Percentiles rank a stretch among this genome's conserved stretches.
Conservation (phyloP, 192 early-diverging fungal genomes). For the Coemansia sp. region DNA sequence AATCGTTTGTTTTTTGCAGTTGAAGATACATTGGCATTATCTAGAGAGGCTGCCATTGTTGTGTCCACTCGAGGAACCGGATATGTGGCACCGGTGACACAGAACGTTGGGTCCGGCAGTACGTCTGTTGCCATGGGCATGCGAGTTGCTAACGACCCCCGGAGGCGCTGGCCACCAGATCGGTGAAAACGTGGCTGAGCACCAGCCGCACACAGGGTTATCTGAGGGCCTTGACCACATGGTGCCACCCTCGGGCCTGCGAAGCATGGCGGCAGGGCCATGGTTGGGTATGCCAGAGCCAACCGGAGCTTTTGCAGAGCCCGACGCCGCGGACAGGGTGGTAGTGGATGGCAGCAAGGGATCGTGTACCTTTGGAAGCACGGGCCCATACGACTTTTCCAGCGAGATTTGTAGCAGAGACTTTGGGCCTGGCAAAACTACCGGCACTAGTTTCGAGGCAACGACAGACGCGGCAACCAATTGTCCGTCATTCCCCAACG, state of each 20-base stretch:
- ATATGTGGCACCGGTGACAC: slow-evolving; percentile 44
- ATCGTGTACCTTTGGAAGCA: background rate
- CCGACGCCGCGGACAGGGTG: background rate
- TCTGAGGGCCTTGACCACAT: slow-evolving; percentile 20
- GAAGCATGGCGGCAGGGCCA: background rate
- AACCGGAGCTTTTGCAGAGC: background rate
- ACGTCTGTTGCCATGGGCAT: background rate
- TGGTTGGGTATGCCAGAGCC: background rate
- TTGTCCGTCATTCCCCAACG: slow-evolving; percentile 10
- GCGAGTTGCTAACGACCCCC: background rate
- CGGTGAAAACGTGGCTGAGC: slow-evolving; percentile 28
- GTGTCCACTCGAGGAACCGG: background rate
- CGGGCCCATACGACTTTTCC: background rate
- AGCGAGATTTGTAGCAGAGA: slow-evolving; percentile 1
- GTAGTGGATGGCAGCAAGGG: background rate
- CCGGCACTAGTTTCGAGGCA: slow-evolving; percentile 10
- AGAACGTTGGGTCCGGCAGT: slow-evolving; percentile 11
- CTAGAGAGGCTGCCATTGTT: background rate
- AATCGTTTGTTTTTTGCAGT: too few species aligned
- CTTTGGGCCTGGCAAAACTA: background rate
- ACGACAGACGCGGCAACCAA: slow-evolving; percentile 19
- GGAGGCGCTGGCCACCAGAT: slow-evolving; percentile 45
- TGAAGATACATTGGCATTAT: background rate
- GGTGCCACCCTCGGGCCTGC: background rate
- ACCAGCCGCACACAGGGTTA: slow-evolving; percentile 28